Evolutionary conservation across 495 filamentous ascomycete species (phyloP), one percentile per base, ranked within the genome.

Genomic region (Daldinia loculata): DNA sequence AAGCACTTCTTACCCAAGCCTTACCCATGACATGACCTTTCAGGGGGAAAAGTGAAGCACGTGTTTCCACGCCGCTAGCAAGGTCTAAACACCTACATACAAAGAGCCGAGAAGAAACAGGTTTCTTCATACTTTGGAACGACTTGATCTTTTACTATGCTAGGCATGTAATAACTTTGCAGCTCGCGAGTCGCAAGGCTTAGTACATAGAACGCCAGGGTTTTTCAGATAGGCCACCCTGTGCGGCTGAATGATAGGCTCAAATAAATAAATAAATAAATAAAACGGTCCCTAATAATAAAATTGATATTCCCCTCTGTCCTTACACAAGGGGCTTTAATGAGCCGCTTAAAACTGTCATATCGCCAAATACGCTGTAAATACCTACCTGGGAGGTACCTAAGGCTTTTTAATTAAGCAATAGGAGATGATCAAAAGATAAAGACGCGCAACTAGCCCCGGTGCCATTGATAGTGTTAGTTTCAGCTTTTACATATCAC

Each of bases 31-130:
- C 19, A 15, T 43, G 8, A 43, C 32, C n/a, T 22, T 41, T 51
- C 48, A 63, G 58, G 45, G 60, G 45, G 43, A 50, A 36, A 14
- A 24, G 30, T 56, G 50, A 62, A 58, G 66, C 70, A 73, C 70
- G 70, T 73, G 70, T 66, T 65, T 63, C n/a, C 32, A 60, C 56
- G 56, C 53, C 61, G 45, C 70, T 64, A 67, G 17, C 56, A 53
- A 66, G 41, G 43, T 22, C 50, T 69, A 22, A 45, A 45, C 53
- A 22, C 39, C 32, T 27, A 30, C 39, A 39, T 27, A 30, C 15
- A 38, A 50, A 61, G 7, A 53, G 57, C 29, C 67, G 52, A 39
- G 50, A 52, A 63, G 70, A 73, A 60, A 73, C 66, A 22, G 38
- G 29, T 59, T 58, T 53, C 30, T 53, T 65, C 52, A n/a, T 38